Conservation (phyloP, 2,329 filamentous ascomycete species). For the Talaromyces rugulosus region DNA sequence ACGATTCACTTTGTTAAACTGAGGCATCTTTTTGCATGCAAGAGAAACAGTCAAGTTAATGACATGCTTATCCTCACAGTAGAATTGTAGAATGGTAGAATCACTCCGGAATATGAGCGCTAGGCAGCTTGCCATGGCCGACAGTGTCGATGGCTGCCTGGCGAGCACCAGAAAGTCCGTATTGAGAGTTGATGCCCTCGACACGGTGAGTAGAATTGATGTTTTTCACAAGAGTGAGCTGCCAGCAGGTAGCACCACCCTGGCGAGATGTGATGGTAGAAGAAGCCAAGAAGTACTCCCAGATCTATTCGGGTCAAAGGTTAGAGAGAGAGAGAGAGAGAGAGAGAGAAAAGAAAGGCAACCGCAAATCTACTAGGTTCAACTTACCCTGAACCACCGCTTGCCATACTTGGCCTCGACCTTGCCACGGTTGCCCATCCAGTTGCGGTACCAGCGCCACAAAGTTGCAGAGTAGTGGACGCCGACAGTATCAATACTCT, state of each 20-base stretch:
- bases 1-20: neutral
- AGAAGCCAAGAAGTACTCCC: slow-evolving; percentile 87
- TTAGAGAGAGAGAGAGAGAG: neutral
- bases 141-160: slow-evolving; percentile 38
- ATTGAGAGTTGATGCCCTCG: slow-evolving; percentile 67
- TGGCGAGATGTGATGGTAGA: slow-evolving; percentile 81
- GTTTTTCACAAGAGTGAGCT: slow-evolving; percentile 85
- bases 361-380: neutral
- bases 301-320: slow-evolving; percentile 55
- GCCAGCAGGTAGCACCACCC: slow-evolving; percentile 79
- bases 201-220: slow-evolving; percentile 81
- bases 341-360: neutral
- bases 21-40: neutral
- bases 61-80: neutral
- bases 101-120: slow-evolving; percentile 25
- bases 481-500: slow-evolving; percentile 86
- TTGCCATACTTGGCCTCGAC: slow-evolving; percentile 92
- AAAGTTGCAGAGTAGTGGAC: slow-evolving; percentile 96
- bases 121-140: slow-evolving; percentile 32
- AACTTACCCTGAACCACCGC: slow-evolving; percentile 86
- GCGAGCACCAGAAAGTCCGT: slow-evolving; percentile 64
- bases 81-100: neutral
- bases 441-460: slow-evolving; percentile 99
- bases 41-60: no score
- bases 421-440: slow-evolving; percentile 90